Conservation (phyloP, 306 rosid species). For the Prunus fruticosa region DNA sequence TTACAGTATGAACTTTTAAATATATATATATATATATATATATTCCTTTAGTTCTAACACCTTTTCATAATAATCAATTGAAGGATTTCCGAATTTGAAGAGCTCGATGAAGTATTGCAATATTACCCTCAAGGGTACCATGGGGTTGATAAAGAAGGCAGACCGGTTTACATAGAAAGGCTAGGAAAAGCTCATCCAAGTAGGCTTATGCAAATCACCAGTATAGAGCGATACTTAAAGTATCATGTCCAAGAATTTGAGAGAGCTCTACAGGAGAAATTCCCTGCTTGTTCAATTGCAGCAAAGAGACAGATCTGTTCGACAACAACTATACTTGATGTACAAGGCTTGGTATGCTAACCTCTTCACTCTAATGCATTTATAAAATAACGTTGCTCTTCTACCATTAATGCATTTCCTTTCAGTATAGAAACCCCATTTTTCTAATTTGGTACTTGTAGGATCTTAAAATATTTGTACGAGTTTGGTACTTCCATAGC, state of each 20-base stretch:
- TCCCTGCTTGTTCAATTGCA: conserved; percentile 95
- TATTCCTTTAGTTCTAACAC: conserved; percentile 22
- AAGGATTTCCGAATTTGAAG: conserved; percentile 88
- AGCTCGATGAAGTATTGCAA: conserved; percentile 89
- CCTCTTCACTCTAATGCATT: background rate
- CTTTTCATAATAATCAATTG: conserved; percentile 19
- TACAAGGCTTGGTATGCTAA: conserved; percentile 87
- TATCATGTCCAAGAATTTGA: conserved; percentile 98
- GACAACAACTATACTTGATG: conserved; percentile 89
- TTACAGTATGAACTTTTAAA: background rate
- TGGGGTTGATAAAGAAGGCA: conserved; percentile 95
- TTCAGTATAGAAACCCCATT: background rate
- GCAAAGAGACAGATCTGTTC: conserved; percentile 77
- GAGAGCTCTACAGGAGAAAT: conserved; percentile 77
- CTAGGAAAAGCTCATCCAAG: conserved; percentile 97
- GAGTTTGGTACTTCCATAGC: background rate
- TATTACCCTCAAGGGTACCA: conserved; percentile 98
- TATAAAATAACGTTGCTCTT: background rate
- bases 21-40: no score
- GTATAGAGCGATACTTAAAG: conserved; percentile 80
- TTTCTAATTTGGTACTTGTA: background rate
- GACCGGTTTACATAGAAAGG: conserved; percentile 94
- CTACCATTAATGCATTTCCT: background rate
- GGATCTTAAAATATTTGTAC: background rate
- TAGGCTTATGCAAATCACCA: conserved; percentile 71